Evolutionary conservation across 2,329 filamentous ascomycete genomes (phyloP), one percentile per base, ranked within the genome.

Genomic region (Venturia carpophila): DNA sequence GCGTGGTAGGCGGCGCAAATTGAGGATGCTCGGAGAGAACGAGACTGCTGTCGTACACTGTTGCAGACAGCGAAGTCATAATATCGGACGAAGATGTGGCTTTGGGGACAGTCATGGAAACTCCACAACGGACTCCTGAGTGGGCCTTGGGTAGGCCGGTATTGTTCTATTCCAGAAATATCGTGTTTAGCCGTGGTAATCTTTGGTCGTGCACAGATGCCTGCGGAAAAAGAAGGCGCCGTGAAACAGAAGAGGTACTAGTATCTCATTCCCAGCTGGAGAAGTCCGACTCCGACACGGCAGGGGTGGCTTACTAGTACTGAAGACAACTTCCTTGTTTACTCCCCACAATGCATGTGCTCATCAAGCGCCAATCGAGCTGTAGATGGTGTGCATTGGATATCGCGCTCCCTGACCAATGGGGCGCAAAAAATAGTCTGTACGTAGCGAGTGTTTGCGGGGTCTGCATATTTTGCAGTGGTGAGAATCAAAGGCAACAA

Each of bases 1-100:
- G 64, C 0, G 56, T 65, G 17, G 21, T 34, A 34, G 64, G 64
- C 15, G 24, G 64, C 15, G 64, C 56, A 24, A 65, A 52, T 9
- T 65, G 64, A 41, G 63, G 63, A 58, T 58, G 52, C 11, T 58
- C 52, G 19, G 52, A 37, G 52, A 19, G n/a, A 15, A 5, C 19
- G 13, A 58, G 52, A 58, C 52, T 37, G 52, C 52, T 58, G 52
- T 58, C 52, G 52, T 58, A 58, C 52, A 58, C 52, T 5, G 27
- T 58, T 27, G 52, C 30, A 13, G 52, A 37, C 52, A 34, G 17
- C 15, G 52, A 7, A 34, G 52, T 37, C 52, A 58, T 58, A 37
- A 37, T 37, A 11, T n/a, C 17, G 52, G 52, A 37, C 52, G 9
- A 17, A 21, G 30, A 17, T 56, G 37, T 34, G 52, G 52, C 17